These are phyloP conservation scores for Camillea tinctor DNA, from an alignment of 2,329 filamentous ascomycete species.

Conservation along the genomic window DNA sequence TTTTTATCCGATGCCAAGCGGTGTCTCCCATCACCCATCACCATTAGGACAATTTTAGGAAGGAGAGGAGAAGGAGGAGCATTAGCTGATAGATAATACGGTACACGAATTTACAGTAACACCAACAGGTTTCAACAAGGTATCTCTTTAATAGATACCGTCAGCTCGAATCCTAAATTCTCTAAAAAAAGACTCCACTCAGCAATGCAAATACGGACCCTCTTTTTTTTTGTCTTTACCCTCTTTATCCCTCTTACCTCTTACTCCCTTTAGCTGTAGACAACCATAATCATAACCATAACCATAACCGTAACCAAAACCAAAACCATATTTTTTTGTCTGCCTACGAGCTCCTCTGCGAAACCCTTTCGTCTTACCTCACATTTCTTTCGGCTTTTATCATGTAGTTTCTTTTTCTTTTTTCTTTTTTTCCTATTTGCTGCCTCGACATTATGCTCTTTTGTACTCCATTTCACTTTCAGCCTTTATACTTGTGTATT, in stretches of 20 bases:
- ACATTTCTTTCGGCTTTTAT: conserved; percentile 13
- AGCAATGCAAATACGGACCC: not conserved
- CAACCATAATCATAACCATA: no score
- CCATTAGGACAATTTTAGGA: no score
- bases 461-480: not conserved
- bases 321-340: not conserved
- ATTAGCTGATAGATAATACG: not conserved
- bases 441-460: not conserved
- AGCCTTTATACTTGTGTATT: not conserved
- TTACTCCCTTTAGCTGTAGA: no score
- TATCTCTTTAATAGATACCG: not conserved
- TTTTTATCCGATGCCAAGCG: not conserved
- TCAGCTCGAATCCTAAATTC: not conserved
- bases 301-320: no score
- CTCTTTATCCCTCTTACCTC: no score
- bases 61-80: not conserved
- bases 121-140: not conserved
- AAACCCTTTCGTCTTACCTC: conserved; percentile 1
- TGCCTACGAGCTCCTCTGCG: conserved; percentile 2
- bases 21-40: no score
- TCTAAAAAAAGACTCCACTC: not conserved
- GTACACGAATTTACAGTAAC: not conserved
- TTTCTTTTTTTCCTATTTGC: not conserved
- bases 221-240: no score
- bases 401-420: conserved; percentile 7